Evolutionary conservation across 1,284 basidiomycete species (phyloP).

Genomic region (Fomitopsis betulina): DNA sequence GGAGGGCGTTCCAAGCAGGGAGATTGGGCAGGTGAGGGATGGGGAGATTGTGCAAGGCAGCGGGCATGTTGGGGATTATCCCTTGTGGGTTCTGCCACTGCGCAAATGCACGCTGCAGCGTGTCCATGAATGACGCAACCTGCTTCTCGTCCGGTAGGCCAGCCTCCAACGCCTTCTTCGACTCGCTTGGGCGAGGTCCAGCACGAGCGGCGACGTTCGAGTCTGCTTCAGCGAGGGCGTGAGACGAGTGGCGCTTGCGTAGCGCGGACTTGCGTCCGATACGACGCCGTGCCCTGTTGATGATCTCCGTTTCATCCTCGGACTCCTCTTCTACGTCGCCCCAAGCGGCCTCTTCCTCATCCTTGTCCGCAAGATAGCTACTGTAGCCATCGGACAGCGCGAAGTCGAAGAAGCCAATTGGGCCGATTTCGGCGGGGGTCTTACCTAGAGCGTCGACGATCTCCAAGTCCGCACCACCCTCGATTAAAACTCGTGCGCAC

Average conservation of each 20-base stretch:
- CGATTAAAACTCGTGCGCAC: conserved; percentile 67
- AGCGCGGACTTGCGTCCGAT: conserved; percentile 13
- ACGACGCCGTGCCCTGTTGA: conserved; percentile 11
- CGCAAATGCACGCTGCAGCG: conserved; percentile 71
- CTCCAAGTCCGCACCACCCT: conserved; percentile 77
- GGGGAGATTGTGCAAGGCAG: conserved; percentile 35
- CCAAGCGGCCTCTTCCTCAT: conserved; percentile 63
- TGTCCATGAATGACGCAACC: conserved; percentile 58
- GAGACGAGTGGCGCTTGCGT: conserved; percentile 13
- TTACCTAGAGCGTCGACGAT: conserved; percentile 76
- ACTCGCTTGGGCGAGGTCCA: background rate
- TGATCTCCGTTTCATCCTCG: conserved; percentile 30
- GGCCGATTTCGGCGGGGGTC: conserved; percentile 75
- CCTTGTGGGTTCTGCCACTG: conserved; percentile 60
- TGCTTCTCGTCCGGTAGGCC: conserved; percentile 36
- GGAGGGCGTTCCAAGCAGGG: conserved; percentile 62
- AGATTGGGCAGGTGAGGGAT: conserved; percentile 42
- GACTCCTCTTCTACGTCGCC: conserved; percentile 68
- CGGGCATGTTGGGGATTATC: conserved; percentile 50
- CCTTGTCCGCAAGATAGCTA: conserved; percentile 22
- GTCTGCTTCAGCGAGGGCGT: background rate
- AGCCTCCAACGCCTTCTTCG: conserved; percentile 22
- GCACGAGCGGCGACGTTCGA: conserved; percentile 7
- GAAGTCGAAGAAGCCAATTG: conserved; percentile 52
- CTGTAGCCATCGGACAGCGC: conserved; percentile 24